Conservation (phyloP, 2,329 filamentous ascomycete species). For the Arthrobotrys iridis region DNA sequence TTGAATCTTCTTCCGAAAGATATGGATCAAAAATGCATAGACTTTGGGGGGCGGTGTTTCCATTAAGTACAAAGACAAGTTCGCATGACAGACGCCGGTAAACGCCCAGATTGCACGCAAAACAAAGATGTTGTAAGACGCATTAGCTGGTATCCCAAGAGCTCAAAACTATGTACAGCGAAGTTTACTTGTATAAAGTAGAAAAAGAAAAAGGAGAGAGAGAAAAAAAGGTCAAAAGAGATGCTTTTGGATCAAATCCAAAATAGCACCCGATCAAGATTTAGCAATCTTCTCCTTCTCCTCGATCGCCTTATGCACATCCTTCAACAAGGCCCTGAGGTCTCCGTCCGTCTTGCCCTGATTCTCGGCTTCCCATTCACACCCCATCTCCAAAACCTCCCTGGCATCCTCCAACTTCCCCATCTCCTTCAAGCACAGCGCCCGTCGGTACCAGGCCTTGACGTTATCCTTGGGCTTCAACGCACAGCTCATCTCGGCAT, state of each 20-base stretch:
- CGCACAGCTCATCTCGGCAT: slow-evolving; percentile 89
- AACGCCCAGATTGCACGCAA: slow-evolving; percentile 20
- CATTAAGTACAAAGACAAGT: not conserved
- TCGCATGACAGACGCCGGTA: slow-evolving; percentile 5
- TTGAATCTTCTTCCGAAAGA: not conserved
- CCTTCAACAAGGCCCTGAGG: slow-evolving; percentile 72
- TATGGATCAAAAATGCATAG: not conserved
- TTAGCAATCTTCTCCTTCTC: slow-evolving; percentile 59
- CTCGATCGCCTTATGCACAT: slow-evolving; percentile 67
- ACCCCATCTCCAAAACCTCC: slow-evolving; percentile 77
- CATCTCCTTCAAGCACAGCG: slow-evolving; percentile 90
- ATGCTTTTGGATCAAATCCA: not conserved
- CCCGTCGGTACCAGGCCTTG: slow-evolving; percentile 93
- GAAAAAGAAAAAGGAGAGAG: not conserved
- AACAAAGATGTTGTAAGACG: slow-evolving; percentile 43
- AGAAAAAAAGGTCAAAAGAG: not conserved
- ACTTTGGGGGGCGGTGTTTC: not conserved
- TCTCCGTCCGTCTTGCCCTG: slow-evolving; percentile 65
- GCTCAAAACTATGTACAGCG: slow-evolving; percentile 25
- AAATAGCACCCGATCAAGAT: not conserved
- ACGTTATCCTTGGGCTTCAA: slow-evolving; percentile 85
- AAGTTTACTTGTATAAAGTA: too few relatives aligned
- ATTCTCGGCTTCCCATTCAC: slow-evolving; percentile 77
- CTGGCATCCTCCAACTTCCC: slow-evolving; percentile 81
- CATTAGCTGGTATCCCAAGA: not conserved